A percentile compares a stretch with the other conserved stretches of the same genome.
phyloP scores from a whole-genome alignment of 2,329 filamentous ascomycete species.

The Pseudogymnoascus sp. region DNA sequence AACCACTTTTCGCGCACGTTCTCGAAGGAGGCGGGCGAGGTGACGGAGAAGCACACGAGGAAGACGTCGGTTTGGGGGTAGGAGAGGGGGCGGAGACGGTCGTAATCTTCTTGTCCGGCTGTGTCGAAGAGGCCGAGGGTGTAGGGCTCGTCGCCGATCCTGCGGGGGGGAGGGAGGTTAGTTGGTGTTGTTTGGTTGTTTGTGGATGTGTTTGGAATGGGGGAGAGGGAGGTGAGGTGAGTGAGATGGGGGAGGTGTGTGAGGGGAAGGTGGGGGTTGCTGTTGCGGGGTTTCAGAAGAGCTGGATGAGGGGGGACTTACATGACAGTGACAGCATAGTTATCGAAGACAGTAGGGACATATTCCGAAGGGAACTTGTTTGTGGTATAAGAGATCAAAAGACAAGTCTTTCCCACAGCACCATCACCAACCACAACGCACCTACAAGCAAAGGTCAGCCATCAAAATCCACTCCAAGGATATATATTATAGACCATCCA shows the following conservation, averaged over 20 bases:
- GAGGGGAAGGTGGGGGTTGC: slow-evolving; percentile 13
- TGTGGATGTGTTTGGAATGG: not conserved
- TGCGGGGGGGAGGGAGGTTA: slow-evolving; percentile 36
- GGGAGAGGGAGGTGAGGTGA: not conserved
- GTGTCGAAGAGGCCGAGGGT: slow-evolving; percentile 97
- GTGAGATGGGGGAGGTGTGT: not conserved
- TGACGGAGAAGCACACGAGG: slow-evolving; percentile 97
- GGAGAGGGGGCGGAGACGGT: slow-evolving; percentile 89
- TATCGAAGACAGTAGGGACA: slow-evolving; percentile 98
- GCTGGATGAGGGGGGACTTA: slow-evolving; percentile 49
- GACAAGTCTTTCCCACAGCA: slow-evolving; percentile 98
- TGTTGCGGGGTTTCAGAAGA: not conserved
- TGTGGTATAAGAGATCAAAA: slow-evolving; percentile 98
- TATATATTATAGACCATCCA: too few relatives aligned
- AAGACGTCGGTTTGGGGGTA: slow-evolving; percentile 99
- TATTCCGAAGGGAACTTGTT: slow-evolving; percentile 99
- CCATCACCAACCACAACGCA: slow-evolving; percentile 99
- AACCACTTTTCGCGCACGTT: slow-evolving; percentile 99
- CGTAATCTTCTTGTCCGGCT: slow-evolving; percentile 98
- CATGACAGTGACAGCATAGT: slow-evolving; percentile 99
- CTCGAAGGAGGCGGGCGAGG: slow-evolving; percentile 94
- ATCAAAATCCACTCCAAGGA: not conserved
- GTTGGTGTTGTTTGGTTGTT: slow-evolving; percentile 15
- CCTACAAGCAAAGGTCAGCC: slow-evolving; percentile 44
- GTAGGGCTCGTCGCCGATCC: slow-evolving; percentile 98